Conservation (phyloP, 345 rosid genomes). For the Sonneratia caseolaris region DNA sequence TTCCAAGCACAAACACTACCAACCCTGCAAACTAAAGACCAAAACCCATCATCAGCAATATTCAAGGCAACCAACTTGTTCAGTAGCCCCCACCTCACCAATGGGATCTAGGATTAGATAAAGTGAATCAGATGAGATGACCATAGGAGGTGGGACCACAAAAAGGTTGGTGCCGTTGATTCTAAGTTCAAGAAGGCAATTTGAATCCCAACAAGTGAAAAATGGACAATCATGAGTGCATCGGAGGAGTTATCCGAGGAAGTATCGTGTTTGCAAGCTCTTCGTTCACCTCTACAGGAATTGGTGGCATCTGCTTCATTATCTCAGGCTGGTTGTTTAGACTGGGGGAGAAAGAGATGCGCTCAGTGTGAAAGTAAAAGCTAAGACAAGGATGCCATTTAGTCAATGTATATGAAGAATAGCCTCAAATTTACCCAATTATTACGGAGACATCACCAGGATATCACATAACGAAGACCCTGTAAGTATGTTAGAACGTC, state of each 20-base stretch:
- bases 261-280: conserved; percentile 40
- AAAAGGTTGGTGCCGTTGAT: neutral
- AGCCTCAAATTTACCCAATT: neutral
- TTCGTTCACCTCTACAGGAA: conserved; percentile 45
- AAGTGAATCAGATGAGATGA: neutral
- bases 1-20: neutral
- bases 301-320: conserved; percentile 72
- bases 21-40: neutral
- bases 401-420: neutral
- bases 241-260: conserved; percentile 16
- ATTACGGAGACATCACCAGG: neutral
- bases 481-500: neutral
- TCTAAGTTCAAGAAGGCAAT: neutral
- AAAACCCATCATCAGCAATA: neutral
- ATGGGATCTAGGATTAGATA: neutral
- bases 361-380: neutral
- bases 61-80: neutral
- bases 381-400: neutral
- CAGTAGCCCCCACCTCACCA: neutral
- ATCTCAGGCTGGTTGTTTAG: conserved; percentile 40
- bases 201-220: neutral
- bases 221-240: conserved; percentile 17
- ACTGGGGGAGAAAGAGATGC: conserved; percentile 25
- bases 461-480: neutral
- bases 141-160: neutral